Base-by-base conservation (phyloP, 257 asterid genomes). In the Osmanthus fragrans region DNA sequence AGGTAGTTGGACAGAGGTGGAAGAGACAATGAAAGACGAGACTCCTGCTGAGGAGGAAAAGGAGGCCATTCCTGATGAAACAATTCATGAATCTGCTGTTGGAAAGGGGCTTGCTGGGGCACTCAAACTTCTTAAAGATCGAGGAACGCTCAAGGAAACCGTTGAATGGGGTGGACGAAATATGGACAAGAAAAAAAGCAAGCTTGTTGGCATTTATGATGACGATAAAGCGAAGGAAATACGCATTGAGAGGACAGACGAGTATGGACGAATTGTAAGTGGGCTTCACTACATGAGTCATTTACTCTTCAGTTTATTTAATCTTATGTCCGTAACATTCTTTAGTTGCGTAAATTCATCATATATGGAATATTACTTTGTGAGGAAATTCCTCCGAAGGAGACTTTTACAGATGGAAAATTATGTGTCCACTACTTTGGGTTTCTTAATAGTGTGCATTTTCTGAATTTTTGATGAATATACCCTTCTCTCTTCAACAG, bases 111-210 rank as follows among this genome's bases (percentile, higher is more conserved):
- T 96, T 73, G 90, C 91, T 72, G 92, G 92, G 33, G 92, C 91
- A 77, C 91, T 93, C 79, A 89, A 85, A 80, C 96, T 92, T 75
- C 80, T 96, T 82, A 90, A 96, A 88, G 93, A 90, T 18, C 86
- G 97, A 72, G 99, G 99, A 76, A 82, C 97, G 51, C 92, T 96
- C 23, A 93, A 92, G 88, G 99, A 96, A 84, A 89, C 91, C 77
- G 74, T 89, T 66, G 99, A 96, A 82, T 96, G 97, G 97, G 99
- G 99, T 79, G 99, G 99, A 76, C 91, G 98, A 80, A 93, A 93
- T 87, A 96, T 90, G 98, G 99, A 96, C 88, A 92, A 96, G 91
- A 93, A 92, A 73, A 96, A 90, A 83, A 90, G 98, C 89, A 96
- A 96, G 82, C 98, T 93, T 79, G 92, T 90, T 39, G 97, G 97